Evolutionary conservation across 1,139 yeast species (phyloP), one percentile per base, ranked within the genome.

Genomic region (Saccharomyces hybrid): DNA sequence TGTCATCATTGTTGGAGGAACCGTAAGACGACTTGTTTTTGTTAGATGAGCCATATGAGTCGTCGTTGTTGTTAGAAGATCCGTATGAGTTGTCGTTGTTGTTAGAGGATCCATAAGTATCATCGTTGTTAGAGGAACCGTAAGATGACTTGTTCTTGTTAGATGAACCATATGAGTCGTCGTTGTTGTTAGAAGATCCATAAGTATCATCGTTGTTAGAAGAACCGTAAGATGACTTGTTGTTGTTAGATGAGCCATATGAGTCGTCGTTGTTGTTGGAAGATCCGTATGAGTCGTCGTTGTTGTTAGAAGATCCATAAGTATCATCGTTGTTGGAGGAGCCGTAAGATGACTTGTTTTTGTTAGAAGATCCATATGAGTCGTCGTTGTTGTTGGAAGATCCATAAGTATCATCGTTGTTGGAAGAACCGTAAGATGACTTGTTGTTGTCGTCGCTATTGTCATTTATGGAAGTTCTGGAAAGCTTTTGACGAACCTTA

Each of bases 41-140:
- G 54, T 46, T 50, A 6, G 51, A 47, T 14, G 58, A 56, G 4
- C 59, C 60, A 34, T 60, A 57, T 5, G 62, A 56, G 41, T 52
- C 55, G 42, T 57, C 49, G 12, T 38, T 38, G 21, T 19, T 19
- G 21, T 52, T 51, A 27, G 50, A 48, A 27, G 59, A 58, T 2
- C 52, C 51, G 34, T 56, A 52, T 7, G 56, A 49, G 24, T 52
- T 49, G 42, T 57, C 52, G 38, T 53, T 50, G 16, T 55, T 58
- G 55, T 60, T 56, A 29, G 64, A 59, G 6, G 64, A 64, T 7
- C 71, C 71, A 53, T 63, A 68, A 26, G 65, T 59, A 50, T 61
- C 64, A 48, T 53, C 53, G 49, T 59, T 55, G 41, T 51, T 31
- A 32, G 49, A 44, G 24, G 57, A 54, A 12, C 41, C 41, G 11